Conservation (phyloP, 495 filamentous ascomycete species). For the Venustampulla echinocandica region DNA sequence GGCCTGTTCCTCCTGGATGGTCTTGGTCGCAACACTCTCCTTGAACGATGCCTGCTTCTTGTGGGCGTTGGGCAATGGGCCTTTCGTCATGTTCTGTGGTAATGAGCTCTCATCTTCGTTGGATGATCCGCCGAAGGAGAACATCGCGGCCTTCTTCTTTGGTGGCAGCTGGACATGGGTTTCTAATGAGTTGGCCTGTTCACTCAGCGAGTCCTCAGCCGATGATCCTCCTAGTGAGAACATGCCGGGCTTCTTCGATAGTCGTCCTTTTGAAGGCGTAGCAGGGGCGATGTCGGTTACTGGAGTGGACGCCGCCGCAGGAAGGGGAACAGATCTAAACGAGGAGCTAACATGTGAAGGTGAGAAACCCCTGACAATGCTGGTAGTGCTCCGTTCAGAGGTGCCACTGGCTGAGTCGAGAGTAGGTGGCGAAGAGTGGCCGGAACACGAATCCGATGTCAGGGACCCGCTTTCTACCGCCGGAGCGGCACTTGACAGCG, state of each 20-base stretch:
- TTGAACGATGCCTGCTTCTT: slow-evolving; percentile 84
- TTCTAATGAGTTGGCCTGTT: slow-evolving; percentile 36
- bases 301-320: slow-evolving; percentile 40
- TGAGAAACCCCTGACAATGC: slow-evolving; percentile 81
- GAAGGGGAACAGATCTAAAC: slow-evolving; percentile 45
- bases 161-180: slow-evolving; percentile 35
- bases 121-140: slow-evolving; percentile 74
- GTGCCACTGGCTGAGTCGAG: slow-evolving; percentile 18
- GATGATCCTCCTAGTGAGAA: slow-evolving; percentile 50
- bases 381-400: slow-evolving; percentile 50
- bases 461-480: slow-evolving; percentile 2
- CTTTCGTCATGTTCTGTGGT: slow-evolving; percentile 51
- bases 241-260: slow-evolving; percentile 40
- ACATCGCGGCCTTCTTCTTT: slow-evolving; percentile 59
- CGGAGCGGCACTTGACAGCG: slow-evolving; percentile 6
- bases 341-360: slow-evolving; percentile 68
- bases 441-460: slow-evolving; percentile 9
- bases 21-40: slow-evolving; percentile 60
- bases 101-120: slow-evolving; percentile 75
- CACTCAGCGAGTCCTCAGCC: slow-evolving; percentile 35
- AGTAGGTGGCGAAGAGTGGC: slow-evolving; percentile 5
- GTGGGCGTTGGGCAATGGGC: slow-evolving; percentile 31
- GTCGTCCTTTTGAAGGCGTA: slow-evolving; percentile 34
- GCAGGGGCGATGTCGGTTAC: slow-evolving; percentile 20
- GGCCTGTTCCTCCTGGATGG: slow-evolving; percentile 47